phyloP scores from a whole-genome alignment of 805 yeast species.

The Yamadazyma olivae region DNA sequence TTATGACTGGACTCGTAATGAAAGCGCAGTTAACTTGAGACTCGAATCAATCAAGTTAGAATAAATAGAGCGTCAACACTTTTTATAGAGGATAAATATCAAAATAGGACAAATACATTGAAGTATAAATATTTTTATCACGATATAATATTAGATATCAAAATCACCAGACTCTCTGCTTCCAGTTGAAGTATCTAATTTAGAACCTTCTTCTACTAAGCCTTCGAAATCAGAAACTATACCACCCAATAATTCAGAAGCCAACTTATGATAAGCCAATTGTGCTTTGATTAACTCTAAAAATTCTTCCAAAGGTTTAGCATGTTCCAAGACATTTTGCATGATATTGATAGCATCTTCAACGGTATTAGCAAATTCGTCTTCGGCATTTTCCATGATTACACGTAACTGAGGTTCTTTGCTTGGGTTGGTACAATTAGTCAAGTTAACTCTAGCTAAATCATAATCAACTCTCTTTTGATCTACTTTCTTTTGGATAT shows the following conservation, averaged over 20 bases:
- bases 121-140: not conserved
- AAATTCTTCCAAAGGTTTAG: slow-evolving; percentile 65
- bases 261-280: slow-evolving; percentile 74
- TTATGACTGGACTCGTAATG: slow-evolving; percentile 18
- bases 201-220: slow-evolving; percentile 47
- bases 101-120: not conserved
- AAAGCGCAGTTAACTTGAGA: slow-evolving; percentile 29
- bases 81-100: no score
- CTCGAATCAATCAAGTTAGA: slow-evolving; percentile 26
- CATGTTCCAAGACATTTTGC: slow-evolving; percentile 74
- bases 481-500: slow-evolving; percentile 71
- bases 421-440: slow-evolving; percentile 38
- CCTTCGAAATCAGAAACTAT: slow-evolving; percentile 63
- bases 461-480: slow-evolving; percentile 77
- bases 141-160: slow-evolving; percentile 20
- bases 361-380: slow-evolving; percentile 83
- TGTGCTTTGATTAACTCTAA: slow-evolving; percentile 74
- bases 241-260: slow-evolving; percentile 61
- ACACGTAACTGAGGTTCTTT: slow-evolving; percentile 73
- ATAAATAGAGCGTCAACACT: slow-evolving; percentile 3
- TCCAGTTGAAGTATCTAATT: slow-evolving; percentile 9
- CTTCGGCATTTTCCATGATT: slow-evolving; percentile 80
- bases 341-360: slow-evolving; percentile 82
- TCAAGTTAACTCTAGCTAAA: slow-evolving; percentile 57
- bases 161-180: slow-evolving; percentile 32